These are phyloP conservation scores for Daedaleopsis nitida DNA, from an alignment of 768 basidiomycete species.

Conservation along the genomic window DNA sequence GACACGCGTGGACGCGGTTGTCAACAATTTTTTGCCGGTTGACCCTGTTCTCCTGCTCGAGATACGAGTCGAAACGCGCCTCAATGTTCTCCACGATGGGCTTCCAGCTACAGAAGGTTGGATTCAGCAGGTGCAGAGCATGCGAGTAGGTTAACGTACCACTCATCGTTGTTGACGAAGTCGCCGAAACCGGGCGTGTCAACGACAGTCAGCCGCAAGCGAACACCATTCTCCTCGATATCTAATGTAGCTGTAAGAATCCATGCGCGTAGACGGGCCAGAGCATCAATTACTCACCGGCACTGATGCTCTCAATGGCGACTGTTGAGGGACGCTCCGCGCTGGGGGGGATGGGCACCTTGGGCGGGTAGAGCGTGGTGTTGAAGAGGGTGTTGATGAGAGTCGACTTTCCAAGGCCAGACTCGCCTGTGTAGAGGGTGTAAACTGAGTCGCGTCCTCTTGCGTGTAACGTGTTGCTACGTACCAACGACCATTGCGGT, in stretches of 20 bases:
- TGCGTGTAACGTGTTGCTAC: constrained; percentile 40
- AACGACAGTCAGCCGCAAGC: constrained; percentile 96
- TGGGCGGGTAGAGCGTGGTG: constrained; percentile 90
- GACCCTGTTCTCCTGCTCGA: constrained; percentile 98
- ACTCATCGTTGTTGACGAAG: constrained; percentile 99
- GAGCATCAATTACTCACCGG: constrained; percentile 58
- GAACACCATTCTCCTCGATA: constrained; percentile 98
- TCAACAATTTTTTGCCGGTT: constrained; percentile 93
- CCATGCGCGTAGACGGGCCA: neutral
- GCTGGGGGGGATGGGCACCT: constrained; percentile 81
- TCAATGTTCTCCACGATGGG: constrained; percentile 99
- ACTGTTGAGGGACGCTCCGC: constrained; percentile 91
- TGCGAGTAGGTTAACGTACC: constrained; percentile 46
- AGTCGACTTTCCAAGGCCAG: constrained; percentile 97
- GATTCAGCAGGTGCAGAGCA: constrained; percentile 22
- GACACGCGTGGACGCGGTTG: constrained; percentile 97
- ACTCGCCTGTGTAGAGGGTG: constrained; percentile 70
- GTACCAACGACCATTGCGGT: constrained; percentile 98
- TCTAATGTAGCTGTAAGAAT: constrained; percentile 49
- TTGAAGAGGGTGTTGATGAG: constrained; percentile 99
- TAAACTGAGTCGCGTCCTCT: constrained; percentile 3
- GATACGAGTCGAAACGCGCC: constrained; percentile 93
- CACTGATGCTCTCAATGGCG: constrained; percentile 97
- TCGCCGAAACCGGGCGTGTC: constrained; percentile 99
- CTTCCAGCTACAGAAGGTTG: constrained; percentile 73